A percentile compares a stretch with the other conserved stretches of the same genome.
Conservation (phyloP, 2,329 filamentous ascomycete species). For the Colletotrichum aenigma region DNA sequence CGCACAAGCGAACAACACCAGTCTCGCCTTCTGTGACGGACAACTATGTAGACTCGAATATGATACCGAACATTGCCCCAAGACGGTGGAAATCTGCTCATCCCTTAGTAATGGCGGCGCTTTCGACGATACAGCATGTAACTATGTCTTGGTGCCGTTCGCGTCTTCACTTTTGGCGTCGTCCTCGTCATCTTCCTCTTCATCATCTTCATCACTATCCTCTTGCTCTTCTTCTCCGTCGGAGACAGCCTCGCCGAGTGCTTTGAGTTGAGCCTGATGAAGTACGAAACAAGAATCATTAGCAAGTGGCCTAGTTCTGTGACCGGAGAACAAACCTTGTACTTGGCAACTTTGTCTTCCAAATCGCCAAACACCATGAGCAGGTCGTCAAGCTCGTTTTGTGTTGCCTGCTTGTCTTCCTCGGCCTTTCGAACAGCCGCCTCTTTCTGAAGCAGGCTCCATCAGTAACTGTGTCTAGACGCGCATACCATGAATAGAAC, state of each 20-base stretch:
- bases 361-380: conserved; percentile 82
- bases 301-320: neutral
- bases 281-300: neutral
- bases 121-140: neutral
- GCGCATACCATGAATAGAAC: neutral
- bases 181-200: conserved; percentile 41
- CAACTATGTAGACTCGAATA: neutral
- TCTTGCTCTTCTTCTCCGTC: conserved; percentile 75
- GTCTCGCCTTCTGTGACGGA: neutral
- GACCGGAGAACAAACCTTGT: conserved; percentile 60
- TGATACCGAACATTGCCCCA: neutral
- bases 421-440: conserved; percentile 52
- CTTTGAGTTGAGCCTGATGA: conserved; percentile 61
- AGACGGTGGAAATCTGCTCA: neutral
- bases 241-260: conserved; percentile 73
- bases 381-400: conserved; percentile 80
- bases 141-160: conserved; percentile 8
- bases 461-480: neutral
- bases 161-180: conserved; percentile 14
- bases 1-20: too few relatives aligned
- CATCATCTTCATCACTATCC: conserved; percentile 60
- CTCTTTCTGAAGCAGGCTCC: conserved; percentile 29
- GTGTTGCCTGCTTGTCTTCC: conserved; percentile 65
- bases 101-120: neutral
- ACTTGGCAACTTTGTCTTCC: conserved; percentile 76